A percentile compares a stretch with the other conserved stretches of the same genome.
Evolutionary conservation across 768 basidiomycete species (phyloP).

Genomic region (Macrocybe gigantea): DNA sequence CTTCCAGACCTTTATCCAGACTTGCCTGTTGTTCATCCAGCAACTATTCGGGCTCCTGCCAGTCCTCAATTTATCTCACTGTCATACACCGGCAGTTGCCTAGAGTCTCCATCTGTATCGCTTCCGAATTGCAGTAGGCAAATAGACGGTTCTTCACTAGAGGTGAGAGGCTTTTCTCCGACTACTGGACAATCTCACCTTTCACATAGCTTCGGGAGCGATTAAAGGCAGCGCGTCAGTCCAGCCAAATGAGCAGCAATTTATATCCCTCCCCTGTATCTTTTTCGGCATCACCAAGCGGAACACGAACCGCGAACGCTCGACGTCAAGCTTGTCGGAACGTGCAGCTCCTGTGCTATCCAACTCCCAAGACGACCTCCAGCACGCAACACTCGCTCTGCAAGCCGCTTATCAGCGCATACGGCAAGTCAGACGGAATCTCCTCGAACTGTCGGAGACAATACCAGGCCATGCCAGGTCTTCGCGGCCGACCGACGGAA

Average conservation of each 20-base stretch:
- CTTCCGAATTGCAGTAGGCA: too few species aligned
- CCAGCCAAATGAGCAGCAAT: constrained; percentile 18
- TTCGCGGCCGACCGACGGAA: constrained; percentile 5
- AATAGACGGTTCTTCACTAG: too few species aligned
- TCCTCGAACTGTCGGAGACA: constrained; percentile 38
- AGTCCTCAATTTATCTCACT: too few species aligned
- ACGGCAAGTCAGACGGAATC: constrained; percentile 45
- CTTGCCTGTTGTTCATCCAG: too few species aligned
- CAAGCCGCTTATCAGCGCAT: constrained; percentile 52
- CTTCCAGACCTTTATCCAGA: too few species aligned
- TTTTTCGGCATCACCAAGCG: constrained; percentile 12
- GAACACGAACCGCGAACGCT: constrained; percentile 6
- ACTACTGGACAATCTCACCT: neutral
- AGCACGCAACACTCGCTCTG: constrained; percentile 46
- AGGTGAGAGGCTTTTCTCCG: neutral
- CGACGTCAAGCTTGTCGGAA: constrained; percentile 1
- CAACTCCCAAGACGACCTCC: constrained; percentile 32
- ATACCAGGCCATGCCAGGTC: constrained; percentile 14
- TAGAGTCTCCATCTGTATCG: too few species aligned
- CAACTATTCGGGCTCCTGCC: too few species aligned
- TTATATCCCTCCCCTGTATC: constrained; percentile 25
- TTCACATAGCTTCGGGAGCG: neutral
- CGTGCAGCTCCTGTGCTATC: constrained; percentile 9
- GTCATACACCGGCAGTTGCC: too few species aligned
- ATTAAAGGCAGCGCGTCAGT: neutral